Base-by-base conservation (phyloP, 2,329 filamentous ascomycete species). In the Byssochlamys sp. region DNA sequence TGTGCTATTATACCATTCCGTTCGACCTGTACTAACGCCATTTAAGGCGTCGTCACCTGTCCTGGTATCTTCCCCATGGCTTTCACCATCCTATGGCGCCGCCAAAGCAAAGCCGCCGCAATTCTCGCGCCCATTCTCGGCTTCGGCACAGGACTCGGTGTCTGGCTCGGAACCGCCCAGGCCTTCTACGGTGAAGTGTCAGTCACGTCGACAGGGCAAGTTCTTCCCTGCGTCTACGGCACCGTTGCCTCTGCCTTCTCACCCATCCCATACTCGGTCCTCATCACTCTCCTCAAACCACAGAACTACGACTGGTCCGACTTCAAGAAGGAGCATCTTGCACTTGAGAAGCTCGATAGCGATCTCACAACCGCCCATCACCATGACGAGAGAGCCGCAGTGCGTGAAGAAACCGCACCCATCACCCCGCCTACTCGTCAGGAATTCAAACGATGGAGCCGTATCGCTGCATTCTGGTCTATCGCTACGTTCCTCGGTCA, bases 11-110 rank as follows among this genome's bases (percentile, higher is more conserved):
- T 26, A 49, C 9, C 6, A 19, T n/a, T 4, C 50, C 19, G 3
- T 2, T 49, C n/a, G 31, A 24, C 2, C n/a, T n/a, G 24, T n/a
- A 6, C 28, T 14, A 31, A 29, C 27, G 24, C 4, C n/a, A 55
- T 54, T 19, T 39, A 72, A 31, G 78, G 80, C 2, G 77, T 81
- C 0, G 61, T 82, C 9, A 81, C 78, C 0, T 81, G 79, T 35
- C 78, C 80, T 0, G 80, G 79, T 0, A 80, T 81, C 55, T 78
- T 82, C 61, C 80, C 80, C 0, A 81, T 80, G 4, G 72, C 75
- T 0, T 81, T 81, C 56, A 79, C 80, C 0, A 77, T 82, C 19
- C 69, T 83, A 1, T 82, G 80, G 79, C 73, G 72, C 35, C 72
- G 73, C 10, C 80, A 82, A 63, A 80, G 73, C 52, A 77, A 71